Base-by-base conservation (phyloP, 805 yeast species). In the Nakazawaea wickerhamii region DNA sequence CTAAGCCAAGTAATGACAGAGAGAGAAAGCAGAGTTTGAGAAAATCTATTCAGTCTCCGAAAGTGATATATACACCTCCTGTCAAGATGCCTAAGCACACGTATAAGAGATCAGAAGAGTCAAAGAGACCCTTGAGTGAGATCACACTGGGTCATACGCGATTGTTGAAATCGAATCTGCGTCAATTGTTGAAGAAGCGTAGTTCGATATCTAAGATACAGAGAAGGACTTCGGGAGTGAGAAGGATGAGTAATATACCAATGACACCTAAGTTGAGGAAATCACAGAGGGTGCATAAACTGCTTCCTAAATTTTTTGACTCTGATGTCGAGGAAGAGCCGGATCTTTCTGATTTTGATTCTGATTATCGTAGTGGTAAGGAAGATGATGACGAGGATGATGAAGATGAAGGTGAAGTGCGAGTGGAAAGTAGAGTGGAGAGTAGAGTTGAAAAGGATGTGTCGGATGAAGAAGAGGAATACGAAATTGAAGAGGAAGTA, bases 271-370 rank as follows among this genome's bases (percentile, higher is more conserved):
- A 10, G 11, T 31, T 30, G 30, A 30, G 41, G 17, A 38, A 31
- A 30, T 23, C 35, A 2, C 20, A 30, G 17, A 31, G 30, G 20
- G n/a, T 21, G 6, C 34, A 20, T 31, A 17, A 22, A n/a, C 30
- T 21, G 18, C 17, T 23, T 17, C 22, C 36, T 6, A 31, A 38
- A 17, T 30, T 31, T 11, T 17, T 22, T 10, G 32, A 21, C 20
- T 41, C 44, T 9, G 41, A 30, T 32, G 37, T 42, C 8, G 41
- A 42, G 18, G 45, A 42, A 31, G 45, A 42, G 23, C 45, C 45
- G 8, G 45, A 42, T 31, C 21, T 42, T 2, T 42, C 45, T 6
- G 45, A 42, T 31, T 18, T 31, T 15, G 45, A 42, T 25, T 23
- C 33, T 6, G 43, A 39, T 36, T 39, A 38, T 21, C 33, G 21